These are phyloP conservation scores for Entomortierella chlamydospora DNA, from an alignment of 192 early-diverging fungal species.

Conservation along the genomic window DNA sequence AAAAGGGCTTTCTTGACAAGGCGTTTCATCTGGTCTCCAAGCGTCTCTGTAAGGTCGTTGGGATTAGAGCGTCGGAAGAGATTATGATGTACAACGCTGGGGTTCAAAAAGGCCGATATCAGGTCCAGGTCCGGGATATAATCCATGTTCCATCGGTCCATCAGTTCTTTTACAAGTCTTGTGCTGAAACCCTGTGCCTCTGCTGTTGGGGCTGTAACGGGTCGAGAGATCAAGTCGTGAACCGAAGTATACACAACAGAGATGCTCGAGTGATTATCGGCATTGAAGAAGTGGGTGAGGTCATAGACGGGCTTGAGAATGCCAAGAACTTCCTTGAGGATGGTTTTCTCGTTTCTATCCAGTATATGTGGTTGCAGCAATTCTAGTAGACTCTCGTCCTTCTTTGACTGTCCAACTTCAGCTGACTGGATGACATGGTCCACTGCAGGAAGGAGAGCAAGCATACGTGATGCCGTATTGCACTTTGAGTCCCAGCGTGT, in stretches of 20 bases:
- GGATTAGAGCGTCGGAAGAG: too few relatives aligned
- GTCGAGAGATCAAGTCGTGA: neutral
- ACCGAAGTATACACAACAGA: neutral
- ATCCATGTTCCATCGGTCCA: too few relatives aligned
- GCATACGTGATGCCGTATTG: neutral
- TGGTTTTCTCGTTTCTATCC: neutral
- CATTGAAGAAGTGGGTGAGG: neutral
- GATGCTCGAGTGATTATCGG: neutral
- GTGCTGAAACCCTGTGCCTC: neutral
- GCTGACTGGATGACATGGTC: neutral
- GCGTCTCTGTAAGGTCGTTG: too few relatives aligned
- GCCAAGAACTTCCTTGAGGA: neutral
- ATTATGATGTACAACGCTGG: too few relatives aligned
- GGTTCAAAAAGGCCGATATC: too few relatives aligned
- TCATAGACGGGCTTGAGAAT: neutral
- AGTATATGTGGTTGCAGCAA: neutral
- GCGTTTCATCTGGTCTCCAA: too few relatives aligned
- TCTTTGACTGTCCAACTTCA: neutral
- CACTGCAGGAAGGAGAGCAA: neutral
- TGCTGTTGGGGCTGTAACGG: neutral
- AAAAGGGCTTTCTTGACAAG: too few relatives aligned
- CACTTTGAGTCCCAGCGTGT: constrained; percentile 4
- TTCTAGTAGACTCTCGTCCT: neutral
- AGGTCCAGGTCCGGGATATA: too few relatives aligned
- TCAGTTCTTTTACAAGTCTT: neutral